Evolutionary conservation across 2,329 filamentous ascomycete genomes (phyloP).

Genomic region (Beauveria sp.): DNA sequence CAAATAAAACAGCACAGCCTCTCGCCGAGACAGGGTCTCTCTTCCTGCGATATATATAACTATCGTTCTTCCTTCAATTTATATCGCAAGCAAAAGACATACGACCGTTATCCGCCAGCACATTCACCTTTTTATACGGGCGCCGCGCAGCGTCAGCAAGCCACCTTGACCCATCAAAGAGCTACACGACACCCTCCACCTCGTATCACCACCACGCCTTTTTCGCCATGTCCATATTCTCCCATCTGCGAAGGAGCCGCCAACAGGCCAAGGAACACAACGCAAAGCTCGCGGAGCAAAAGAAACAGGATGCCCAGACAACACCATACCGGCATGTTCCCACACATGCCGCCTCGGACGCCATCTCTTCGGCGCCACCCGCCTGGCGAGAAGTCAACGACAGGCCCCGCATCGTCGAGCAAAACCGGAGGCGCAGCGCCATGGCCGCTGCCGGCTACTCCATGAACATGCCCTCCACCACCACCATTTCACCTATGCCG

Average conservation of each 20-base stretch:
- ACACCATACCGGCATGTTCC: constrained; percentile 53
- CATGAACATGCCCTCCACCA: constrained; percentile 23
- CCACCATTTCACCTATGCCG: constrained; percentile 22
- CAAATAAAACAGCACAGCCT: constrained; percentile 1
- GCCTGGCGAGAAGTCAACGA: constrained; percentile 40
- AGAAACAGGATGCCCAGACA: constrained; percentile 30
- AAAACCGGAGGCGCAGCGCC: constrained; percentile 42
- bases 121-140: not conserved
- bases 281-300: constrained; percentile 39
- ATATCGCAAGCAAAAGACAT: not conserved
- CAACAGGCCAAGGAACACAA: constrained; percentile 49
- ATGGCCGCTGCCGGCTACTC: constrained; percentile 34
- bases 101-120: not conserved
- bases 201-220: not conserved
- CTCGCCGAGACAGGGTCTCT: not conserved
- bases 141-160: not conserved
- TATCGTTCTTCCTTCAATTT: not conserved
- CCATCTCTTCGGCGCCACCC: constrained; percentile 45
- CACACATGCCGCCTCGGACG: constrained; percentile 54
- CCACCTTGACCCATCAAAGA: not conserved
- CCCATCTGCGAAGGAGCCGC: constrained; percentile 42
- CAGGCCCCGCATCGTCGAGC: constrained; percentile 38
- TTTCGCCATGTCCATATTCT: constrained; percentile 48
- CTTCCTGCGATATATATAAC: not conserved
- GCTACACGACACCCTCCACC: not conserved